Conservation (phyloP, 257 asterid genomes). For the Verbena officinalis region DNA sequence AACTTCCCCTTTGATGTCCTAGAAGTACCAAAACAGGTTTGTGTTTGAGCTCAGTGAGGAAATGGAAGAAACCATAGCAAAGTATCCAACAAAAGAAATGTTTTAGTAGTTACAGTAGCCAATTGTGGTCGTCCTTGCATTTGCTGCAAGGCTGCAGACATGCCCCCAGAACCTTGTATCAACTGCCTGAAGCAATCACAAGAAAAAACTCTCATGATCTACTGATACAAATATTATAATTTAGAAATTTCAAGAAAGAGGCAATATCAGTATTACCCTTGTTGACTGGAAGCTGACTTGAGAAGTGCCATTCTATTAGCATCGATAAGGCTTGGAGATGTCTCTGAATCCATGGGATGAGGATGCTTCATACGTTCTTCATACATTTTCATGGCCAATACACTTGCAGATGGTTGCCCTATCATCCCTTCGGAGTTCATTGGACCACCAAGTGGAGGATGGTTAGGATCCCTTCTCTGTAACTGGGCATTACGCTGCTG, state of each 20-base stretch:
- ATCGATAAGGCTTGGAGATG: slow-evolving; percentile 75
- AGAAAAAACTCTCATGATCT: neutral
- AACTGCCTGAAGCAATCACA: slow-evolving; percentile 76
- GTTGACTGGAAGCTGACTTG: slow-evolving; percentile 88
- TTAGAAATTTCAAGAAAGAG: slow-evolving; percentile 5
- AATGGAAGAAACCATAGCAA: slow-evolving; percentile 4
- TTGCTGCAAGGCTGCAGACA: slow-evolving; percentile 97
- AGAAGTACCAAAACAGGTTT: slow-evolving; percentile 27
- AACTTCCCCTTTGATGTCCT: slow-evolving; percentile 87
- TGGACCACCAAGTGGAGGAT: slow-evolving; percentile 84
- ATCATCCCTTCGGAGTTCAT: slow-evolving; percentile 90
- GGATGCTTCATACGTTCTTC: slow-evolving; percentile 97
- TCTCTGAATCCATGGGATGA: slow-evolving; percentile 87
- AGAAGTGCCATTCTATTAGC: slow-evolving; percentile 96
- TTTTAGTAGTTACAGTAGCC: slow-evolving; percentile 54
- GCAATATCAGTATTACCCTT: slow-evolving; percentile 60
- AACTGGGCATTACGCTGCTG: slow-evolving; percentile 93
- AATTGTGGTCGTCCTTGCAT: slow-evolving; percentile 95
- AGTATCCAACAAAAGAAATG: slow-evolving; percentile 14
- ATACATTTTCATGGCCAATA: slow-evolving; percentile 91
- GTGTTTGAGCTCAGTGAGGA: slow-evolving; percentile 29
- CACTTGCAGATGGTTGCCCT: slow-evolving; percentile 97
- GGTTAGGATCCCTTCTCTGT: slow-evolving; percentile 95
- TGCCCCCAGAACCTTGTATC: slow-evolving; percentile 87
- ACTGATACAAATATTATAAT: neutral